Evolutionary conservation across 805 yeast species (phyloP).

Genomic region (Tetrapisispora phaffii): DNA sequence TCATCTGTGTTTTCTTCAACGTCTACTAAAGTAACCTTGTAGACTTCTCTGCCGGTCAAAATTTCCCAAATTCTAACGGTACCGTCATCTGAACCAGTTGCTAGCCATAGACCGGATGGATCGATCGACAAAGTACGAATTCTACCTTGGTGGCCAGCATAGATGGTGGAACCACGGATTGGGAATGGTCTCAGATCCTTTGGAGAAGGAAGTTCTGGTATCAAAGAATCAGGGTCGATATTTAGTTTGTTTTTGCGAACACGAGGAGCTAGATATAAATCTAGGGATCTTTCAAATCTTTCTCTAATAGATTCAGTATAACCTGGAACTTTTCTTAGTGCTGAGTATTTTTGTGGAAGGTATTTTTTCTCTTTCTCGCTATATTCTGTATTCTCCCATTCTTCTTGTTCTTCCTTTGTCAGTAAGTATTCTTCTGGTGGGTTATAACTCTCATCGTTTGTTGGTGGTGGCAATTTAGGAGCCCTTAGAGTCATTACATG

Average conservation of each 20-base stretch:
- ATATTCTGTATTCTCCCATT: conserved; percentile 63
- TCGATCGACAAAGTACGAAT: conserved; percentile 77
- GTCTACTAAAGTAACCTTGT: conserved; percentile 44
- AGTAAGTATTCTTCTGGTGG: conserved; percentile 94
- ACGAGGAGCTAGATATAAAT: conserved; percentile 91
- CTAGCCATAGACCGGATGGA: conserved; percentile 87
- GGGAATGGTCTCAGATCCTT: conserved; percentile 96
- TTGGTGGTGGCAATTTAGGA: conserved; percentile 92
- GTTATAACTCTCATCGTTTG: conserved; percentile 91
- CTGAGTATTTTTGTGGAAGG: conserved; percentile 68
- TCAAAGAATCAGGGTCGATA: conserved; percentile 90
- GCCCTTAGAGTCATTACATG: conserved; percentile 90
- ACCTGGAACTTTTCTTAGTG: conserved; percentile 90
- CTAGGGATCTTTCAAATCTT: conserved; percentile 87
- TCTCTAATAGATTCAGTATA: conserved; percentile 79
- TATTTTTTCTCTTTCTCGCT: conserved; percentile 70
- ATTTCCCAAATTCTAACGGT: conserved; percentile 95
- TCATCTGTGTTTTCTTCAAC: conserved; percentile 56
- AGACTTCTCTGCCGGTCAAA: conserved; percentile 87
- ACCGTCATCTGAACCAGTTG: conserved; percentile 97
- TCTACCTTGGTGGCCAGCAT: conserved; percentile 73
- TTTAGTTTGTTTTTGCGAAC: conserved; percentile 82
- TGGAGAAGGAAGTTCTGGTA: conserved; percentile 95
- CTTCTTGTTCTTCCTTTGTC: conserved; percentile 63
- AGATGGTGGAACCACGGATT: conserved; percentile 73